Percentiles rank a stretch among this genome's conserved stretches.
These are phyloP conservation scores for Cladophialophora carrionii DNA, from an alignment of 2,329 filamentous ascomycete species.

Conservation along the genomic window DNA sequence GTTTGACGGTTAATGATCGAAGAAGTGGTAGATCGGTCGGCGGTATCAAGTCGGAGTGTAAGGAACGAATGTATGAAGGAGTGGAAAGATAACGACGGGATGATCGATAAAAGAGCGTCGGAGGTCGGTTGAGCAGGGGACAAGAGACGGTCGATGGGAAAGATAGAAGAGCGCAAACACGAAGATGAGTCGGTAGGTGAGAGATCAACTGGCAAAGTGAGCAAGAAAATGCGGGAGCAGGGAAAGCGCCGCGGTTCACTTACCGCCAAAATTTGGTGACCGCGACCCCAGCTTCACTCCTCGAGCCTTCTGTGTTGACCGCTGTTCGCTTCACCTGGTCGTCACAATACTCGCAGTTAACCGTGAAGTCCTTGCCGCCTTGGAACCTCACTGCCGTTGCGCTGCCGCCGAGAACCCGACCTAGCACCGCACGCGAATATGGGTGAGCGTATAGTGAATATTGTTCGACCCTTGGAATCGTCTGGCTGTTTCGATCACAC, in stretches of 20 bases:
- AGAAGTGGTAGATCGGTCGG: constrained; percentile 2
- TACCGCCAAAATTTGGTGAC: constrained; percentile 9
- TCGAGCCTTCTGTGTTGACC: not conserved
- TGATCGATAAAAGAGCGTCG: constrained; percentile 14
- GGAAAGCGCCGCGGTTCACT: constrained; percentile 1
- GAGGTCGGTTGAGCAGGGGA: not conserved
- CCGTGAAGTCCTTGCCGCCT: not conserved
- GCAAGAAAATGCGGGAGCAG: not conserved
- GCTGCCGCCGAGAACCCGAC: constrained; percentile 4
- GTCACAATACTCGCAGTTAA: not conserved
- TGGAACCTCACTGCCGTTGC: not conserved
- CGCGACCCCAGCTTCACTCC: constrained; percentile 2
- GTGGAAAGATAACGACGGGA: constrained; percentile 13
- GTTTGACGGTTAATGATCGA: constrained; percentile 10
- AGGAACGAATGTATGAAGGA: constrained; percentile 16
- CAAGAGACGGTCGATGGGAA: not conserved
- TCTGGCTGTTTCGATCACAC: no score
- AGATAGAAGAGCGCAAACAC: not conserved
- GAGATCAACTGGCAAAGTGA: constrained; percentile 4
- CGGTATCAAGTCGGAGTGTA: not conserved
- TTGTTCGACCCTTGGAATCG: not conserved
- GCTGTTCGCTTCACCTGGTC: constrained; percentile 4
- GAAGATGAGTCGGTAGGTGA: constrained; percentile 1
- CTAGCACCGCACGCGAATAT: not conserved
- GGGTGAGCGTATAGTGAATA: not conserved